Conservation (phyloP, 352 stramenopile genomes). For the Thalassiosira gravida region DNA sequence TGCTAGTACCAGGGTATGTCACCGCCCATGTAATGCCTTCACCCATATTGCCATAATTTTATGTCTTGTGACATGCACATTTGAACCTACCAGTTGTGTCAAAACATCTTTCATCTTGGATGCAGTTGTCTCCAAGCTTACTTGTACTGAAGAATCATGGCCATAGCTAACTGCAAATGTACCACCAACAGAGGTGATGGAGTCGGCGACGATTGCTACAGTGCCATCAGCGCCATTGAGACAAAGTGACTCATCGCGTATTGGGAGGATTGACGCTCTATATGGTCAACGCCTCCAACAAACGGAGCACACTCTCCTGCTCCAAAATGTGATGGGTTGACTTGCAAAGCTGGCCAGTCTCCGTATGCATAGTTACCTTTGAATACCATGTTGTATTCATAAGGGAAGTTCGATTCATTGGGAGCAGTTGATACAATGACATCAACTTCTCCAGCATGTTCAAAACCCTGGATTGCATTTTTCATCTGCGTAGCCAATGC, state of each 20-base stretch:
- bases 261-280: slow-evolving; percentile 61
- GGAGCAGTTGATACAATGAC: slow-evolving; percentile 37
- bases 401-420: slow-evolving; percentile 49
- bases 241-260: slow-evolving; percentile 72
- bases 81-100: slow-evolving; percentile 38
- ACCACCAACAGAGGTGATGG: slow-evolving; percentile 66
- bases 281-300: slow-evolving; percentile 58
- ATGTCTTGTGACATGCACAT: slow-evolving; percentile 62
- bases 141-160: slow-evolving; percentile 34
- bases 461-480: slow-evolving; percentile 85
- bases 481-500: slow-evolving; percentile 85
- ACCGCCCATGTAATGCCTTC: slow-evolving; percentile 75
- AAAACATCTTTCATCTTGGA: slow-evolving; percentile 69
- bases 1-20: slow-evolving; percentile 54
- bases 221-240: slow-evolving; percentile 59
- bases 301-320: slow-evolving; percentile 60
- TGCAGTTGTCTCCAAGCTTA: slow-evolving; percentile 63
- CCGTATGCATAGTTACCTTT: slow-evolving; percentile 64
- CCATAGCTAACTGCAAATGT: slow-evolving; percentile 70
- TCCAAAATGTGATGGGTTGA: slow-evolving; percentile 50
- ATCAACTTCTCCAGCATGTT: slow-evolving; percentile 75
- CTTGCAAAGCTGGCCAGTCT: slow-evolving; percentile 68
- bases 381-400: slow-evolving; percentile 64
- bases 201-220: slow-evolving; percentile 81
- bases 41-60: slow-evolving; percentile 49